A percentile compares a stretch with the other conserved stretches of the same genome.
phyloP scores from a whole-genome alignment of 2,329 filamentous ascomycete genomes.

The Diaporthe sp. region DNA sequence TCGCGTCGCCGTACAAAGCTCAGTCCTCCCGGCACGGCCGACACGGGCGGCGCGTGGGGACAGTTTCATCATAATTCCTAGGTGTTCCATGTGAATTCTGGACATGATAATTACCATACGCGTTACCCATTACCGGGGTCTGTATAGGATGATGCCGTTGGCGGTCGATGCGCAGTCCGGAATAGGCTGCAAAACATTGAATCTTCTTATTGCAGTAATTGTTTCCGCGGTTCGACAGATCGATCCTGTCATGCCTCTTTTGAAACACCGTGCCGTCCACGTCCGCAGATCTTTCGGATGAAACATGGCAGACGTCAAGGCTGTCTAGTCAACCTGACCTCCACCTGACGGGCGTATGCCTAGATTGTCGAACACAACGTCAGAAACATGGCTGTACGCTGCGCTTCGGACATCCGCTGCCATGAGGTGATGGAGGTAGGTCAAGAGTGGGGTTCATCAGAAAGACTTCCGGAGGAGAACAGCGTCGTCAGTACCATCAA shows the following conservation, averaged over 20 bases:
- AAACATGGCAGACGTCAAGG: conserved; percentile 28
- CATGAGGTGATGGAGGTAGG: not conserved
- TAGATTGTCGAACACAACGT: not conserved
- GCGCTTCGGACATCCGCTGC: conserved; percentile 18
- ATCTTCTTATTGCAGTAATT: not conserved
- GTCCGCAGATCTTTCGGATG: not conserved
- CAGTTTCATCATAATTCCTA: not conserved
- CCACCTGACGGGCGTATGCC: not conserved
- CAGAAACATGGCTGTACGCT: not conserved
- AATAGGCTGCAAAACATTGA: not conserved
- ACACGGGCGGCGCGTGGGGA: not conserved
- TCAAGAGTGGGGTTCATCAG: conserved; percentile 3
- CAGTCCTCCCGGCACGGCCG: not conserved
- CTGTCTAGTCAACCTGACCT: not conserved
- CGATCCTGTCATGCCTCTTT: not conserved
- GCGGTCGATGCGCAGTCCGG: not conserved
- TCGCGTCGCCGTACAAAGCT: not conserved
- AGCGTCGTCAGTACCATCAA: not conserved
- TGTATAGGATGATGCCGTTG: not conserved
- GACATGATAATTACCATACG: not conserved
- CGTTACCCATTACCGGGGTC: not conserved
- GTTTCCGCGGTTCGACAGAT: not conserved
- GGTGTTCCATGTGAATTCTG: not conserved
- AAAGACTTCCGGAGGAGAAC: not conserved
- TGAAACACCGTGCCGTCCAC: conserved; percentile 1